Base-by-base conservation (phyloP, 2,329 filamentous ascomycete genomes). In the Aspergillus phoenicis region DNA sequence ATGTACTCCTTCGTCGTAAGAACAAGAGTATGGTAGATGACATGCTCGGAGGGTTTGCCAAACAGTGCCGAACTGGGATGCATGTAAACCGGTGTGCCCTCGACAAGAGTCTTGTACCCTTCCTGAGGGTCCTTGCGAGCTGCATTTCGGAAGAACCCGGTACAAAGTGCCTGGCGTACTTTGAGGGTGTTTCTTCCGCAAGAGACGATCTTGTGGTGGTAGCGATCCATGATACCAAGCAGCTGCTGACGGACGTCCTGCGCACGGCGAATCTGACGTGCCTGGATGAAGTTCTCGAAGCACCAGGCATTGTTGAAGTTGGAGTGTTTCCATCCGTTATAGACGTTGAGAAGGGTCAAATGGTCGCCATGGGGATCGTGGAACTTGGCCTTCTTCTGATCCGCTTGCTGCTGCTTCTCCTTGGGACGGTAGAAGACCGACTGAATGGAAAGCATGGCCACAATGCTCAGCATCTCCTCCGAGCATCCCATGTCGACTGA, bases 381-480 rank as follows among this genome's bases (percentile, higher is more conserved):
- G 79, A 99, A 99, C 75, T 97, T 97, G 66, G 93, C 85, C 78
- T 97, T 97, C 82, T 98, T 98, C 77, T 97, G 91, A 73, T 99
- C 95, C 3, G 96, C 95, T 75, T 97, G 92, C 52, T 91, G 85
- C 73, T 98, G 94, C 80, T 99, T 99, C 74, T 99, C 96, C 71
- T 97, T 97, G 0, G 96, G 95, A 0, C 96, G 89, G 77, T 97
- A 96, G 79, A 98, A 99, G 47, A 97, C 87, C 2, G 87, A 91
- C 58, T 90, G 87, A 8, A 95, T 88, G 41, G 90, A 93, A 58
- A 99, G 87, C 93, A 97, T 96, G 47, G 93, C 91, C 2, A 99
- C 93, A 62, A 99, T 97, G 65, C 87, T 94, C 26, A 99, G 87
- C 71, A 98, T 88, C 77, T 99, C 95, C 26, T 99, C 95, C 0